Conservation (phyloP, 345 rosid species). For the Rhizophora mangle region DNA sequence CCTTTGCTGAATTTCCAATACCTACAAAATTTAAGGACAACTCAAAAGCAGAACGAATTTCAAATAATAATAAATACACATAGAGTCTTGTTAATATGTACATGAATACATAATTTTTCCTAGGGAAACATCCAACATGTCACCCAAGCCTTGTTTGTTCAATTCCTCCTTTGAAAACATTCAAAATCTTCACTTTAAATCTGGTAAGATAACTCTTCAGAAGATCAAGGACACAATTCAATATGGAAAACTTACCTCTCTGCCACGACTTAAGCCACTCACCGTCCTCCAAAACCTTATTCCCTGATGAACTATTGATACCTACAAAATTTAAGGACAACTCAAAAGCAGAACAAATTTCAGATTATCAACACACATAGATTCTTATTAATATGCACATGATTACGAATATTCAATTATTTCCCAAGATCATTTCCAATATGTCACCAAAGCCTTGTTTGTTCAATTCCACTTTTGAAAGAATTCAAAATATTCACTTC, state of each 20-base stretch:
- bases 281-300: constrained; percentile 47
- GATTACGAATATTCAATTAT: not conserved
- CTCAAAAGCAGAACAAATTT: not conserved
- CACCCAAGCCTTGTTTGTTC: too few relatives aligned
- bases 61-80: not conserved
- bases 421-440: not conserved
- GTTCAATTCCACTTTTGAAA: not conserved
- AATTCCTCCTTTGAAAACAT: not conserved
- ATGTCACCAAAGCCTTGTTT: too few relatives aligned
- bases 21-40: constrained; percentile 34
- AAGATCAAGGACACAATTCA: not conserved
- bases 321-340: constrained; percentile 34
- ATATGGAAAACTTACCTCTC: not conserved
- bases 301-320: constrained; percentile 49
- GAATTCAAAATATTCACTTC: not conserved
- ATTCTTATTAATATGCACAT: not conserved
- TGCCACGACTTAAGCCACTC: not conserved
- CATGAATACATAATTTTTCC: not conserved
- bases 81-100: not conserved
- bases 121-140: not conserved
- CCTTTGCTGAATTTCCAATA: constrained; percentile 48
- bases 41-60: not conserved
- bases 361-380: not conserved
- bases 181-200: not conserved
- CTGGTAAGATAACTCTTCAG: not conserved